Base-by-base conservation (phyloP, 805 yeast genomes). In the Kodamaea kakaduensis region DNA sequence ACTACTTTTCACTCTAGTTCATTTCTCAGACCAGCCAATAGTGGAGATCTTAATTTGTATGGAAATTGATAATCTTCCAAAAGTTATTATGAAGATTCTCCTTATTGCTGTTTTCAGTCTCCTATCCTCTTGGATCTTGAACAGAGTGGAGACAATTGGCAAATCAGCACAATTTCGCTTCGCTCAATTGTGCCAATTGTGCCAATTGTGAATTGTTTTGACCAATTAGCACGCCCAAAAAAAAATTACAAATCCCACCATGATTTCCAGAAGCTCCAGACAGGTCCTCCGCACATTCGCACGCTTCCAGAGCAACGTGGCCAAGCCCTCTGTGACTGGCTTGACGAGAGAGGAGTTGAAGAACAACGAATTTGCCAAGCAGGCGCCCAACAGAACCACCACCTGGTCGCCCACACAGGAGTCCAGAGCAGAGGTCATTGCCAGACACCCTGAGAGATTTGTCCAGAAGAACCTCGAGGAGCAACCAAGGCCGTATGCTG, bases 401-500 rank as follows among this genome's bases (percentile, higher is more conserved):
- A 69, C 84, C 9, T 86, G 95, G 95, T 77, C 94, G 1, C 60
- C 64, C 6, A 69, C 79, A 5, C 95, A 86, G 62, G 71, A 64
- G 35, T 64, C 79, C 25, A 72, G 86, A 54, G 52, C 67, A 25
- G 78, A 76, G 21, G 75, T 78, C 14, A 61, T 75, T 52, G 57
- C 71, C 36, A 57, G 48, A 19, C 72, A 78, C 41, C 78, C 84
- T 3, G 52, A 52, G 34, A 70, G 89, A 47, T 85, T 85, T 50
- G 75, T 80, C 32, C 94, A 84, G 50, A 75, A 65, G 44, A 87
- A 85, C 51, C 64, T 85, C 38, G 60, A 63, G 5, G 53, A 63
- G 29, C 93, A 85, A 62, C 95, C 95, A 37, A 73, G 71, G 50
- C 87, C 95, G 5, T 77, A 77, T 43, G 84, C 94, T 26, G 95